phyloP scores from a whole-genome alignment of 768 basidiomycete genomes.

The Xerocomellus amylosporus region DNA sequence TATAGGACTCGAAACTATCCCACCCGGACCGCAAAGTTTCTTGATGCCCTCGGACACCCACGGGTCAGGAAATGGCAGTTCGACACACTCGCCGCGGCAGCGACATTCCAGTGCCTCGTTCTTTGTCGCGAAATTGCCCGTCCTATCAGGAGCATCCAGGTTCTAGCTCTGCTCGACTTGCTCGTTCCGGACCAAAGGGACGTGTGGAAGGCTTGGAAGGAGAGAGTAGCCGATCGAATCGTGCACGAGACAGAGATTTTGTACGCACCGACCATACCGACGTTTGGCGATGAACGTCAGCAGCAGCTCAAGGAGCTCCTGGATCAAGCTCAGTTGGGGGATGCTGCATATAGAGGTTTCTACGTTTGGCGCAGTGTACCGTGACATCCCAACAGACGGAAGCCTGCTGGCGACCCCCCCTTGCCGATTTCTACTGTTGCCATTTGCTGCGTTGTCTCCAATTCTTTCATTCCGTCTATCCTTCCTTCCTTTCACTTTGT shows the following conservation, averaged over 20 bases:
- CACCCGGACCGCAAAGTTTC: neutral
- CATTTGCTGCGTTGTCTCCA: no score
- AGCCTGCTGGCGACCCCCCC: no score
- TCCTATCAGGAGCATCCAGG: neutral
- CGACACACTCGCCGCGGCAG: neutral
- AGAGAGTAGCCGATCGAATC: neutral
- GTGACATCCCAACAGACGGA: no score
- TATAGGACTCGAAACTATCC: neutral
- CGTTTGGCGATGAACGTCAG: neutral
- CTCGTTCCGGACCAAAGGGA: neutral
- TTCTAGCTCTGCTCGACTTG: neutral
- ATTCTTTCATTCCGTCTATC: no score
- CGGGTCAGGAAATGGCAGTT: neutral
- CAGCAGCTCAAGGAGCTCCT: neutral
- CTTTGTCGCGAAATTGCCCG: neutral
- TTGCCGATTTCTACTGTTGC: no score
- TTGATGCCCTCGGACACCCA: neutral
- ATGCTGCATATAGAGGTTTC: neutral
- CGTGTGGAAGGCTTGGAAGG: neutral
- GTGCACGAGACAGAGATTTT: neutral
- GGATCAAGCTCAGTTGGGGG: neutral
- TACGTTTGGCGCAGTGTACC: neutral
- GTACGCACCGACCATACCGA: neutral
- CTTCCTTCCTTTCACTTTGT: no score
- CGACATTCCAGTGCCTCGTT: neutral